Base-by-base conservation (phyloP, 768 basidiomycete genomes). In the Piloderma croceum region DNA sequence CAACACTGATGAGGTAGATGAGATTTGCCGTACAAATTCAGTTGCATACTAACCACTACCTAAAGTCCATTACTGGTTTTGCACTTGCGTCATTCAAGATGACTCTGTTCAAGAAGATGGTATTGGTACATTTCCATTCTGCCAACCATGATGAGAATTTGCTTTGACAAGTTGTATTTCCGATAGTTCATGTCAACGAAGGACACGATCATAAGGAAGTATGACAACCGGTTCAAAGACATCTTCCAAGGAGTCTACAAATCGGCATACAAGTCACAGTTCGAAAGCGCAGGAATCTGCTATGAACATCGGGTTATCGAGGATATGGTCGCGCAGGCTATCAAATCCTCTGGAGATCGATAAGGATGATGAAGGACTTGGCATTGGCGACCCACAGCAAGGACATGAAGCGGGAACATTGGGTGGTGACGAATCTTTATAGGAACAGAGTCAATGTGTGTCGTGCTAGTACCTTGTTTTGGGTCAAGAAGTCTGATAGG, bases 171-270 rank as follows among this genome's bases (percentile, higher is more conserved):
- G 3, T 25, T 47, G 7, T 42, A 19, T 22, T 7, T 39, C 24
- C 18, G 12, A 39, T 44, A 88, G 80, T 97, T 93, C 74, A 79
- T 98, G 87, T 92, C 90, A 9, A 98, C 94, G 31, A 97, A 99
- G 71, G 97, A 94, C 67, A 94, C 90, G 18, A 93, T 94, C 65
- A 57, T 94, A 57, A 94, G 98, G 71, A 92, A 84, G 59, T 99
- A 99, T 62, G 96, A 98, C 56, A 96, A 96, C 32, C 79, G 93
- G 22, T 99, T 98, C 79, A 99, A 99, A 73, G 96, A 99, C 55
- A 92, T 94, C 59, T 96, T 99, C 82, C 82, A 97, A 62, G 91
- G 94, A 55, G 83, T 97, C 54, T 99, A 90, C 61, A 89, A 94
- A 6, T 54, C 69, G 71, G n/a, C 79, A 42, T 92, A 91, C 74